Evolutionary conservation across 495 filamentous ascomycete genomes (phyloP).

Genomic region (Niebla homalea): DNA sequence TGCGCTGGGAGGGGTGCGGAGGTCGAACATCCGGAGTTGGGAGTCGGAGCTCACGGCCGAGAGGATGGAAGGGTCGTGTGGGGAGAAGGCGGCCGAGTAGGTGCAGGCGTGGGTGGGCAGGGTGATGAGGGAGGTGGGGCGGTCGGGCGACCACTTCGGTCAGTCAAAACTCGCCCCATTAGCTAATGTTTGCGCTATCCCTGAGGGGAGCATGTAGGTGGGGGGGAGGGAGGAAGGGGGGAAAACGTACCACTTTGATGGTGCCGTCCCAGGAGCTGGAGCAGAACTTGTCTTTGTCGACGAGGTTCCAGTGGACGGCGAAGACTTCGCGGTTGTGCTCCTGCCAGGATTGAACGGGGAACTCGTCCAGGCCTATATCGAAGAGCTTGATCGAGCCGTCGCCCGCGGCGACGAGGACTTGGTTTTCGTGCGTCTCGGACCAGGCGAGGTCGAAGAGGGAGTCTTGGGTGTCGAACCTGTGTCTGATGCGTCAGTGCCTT

Average conservation of each 20-base stretch:
- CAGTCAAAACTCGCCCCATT: background rate
- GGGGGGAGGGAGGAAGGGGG: background rate
- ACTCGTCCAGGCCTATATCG: constrained; percentile 62
- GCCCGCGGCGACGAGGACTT: constrained; percentile 72
- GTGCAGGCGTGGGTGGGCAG: constrained; percentile 84
- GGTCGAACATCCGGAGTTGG: constrained; percentile 76
- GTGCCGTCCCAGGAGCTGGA: constrained; percentile 90
- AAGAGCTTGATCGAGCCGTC: constrained; percentile 93
- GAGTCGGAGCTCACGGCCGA: constrained; percentile 76
- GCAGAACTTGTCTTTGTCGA: constrained; percentile 79
- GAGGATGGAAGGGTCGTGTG: constrained; percentile 63
- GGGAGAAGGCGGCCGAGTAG: constrained; percentile 71
- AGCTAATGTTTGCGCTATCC: background rate
- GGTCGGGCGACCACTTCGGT: constrained; percentile 62
- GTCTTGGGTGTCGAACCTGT: constrained; percentile 89
- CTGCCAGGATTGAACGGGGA: constrained; percentile 75
- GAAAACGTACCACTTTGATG: constrained; percentile 55
- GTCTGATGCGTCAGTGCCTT: background rate
- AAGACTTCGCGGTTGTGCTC: constrained; percentile 90
- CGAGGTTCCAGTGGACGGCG: constrained; percentile 79
- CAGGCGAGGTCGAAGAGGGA: constrained; percentile 85
- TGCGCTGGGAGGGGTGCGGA: constrained; percentile 65
- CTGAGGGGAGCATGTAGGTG: background rate
- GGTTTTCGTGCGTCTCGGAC: constrained; percentile 91
- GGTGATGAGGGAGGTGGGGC: constrained; percentile 58